A percentile compares a stretch with the other conserved stretches of the same genome.
These are phyloP conservation scores for Penicillium sp. DNA, from an alignment of 2,329 filamentous ascomycete genomes.

Conservation along the genomic window DNA sequence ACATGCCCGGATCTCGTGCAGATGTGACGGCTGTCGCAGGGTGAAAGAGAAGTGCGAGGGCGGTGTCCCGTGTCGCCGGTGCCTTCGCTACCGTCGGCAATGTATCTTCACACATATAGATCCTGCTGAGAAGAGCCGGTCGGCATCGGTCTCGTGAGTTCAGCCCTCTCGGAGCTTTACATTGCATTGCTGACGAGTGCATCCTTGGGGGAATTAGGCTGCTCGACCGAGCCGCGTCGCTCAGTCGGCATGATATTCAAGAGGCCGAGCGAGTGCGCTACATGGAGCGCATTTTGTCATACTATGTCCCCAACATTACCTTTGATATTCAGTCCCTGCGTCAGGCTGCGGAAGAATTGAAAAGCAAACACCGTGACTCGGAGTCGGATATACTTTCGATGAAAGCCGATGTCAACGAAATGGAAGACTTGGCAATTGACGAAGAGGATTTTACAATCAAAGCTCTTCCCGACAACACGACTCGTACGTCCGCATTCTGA, in stretches of 20 bases:
- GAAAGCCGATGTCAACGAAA: constrained; percentile 36
- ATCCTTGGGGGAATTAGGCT: constrained; percentile 17
- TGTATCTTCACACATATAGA: constrained; percentile 52
- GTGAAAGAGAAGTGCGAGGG: constrained; percentile 61
- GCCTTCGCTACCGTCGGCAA: constrained; percentile 53
- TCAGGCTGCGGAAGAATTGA: constrained; percentile 47
- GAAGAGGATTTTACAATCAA: constrained; percentile 46
- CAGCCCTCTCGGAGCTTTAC: background rate
- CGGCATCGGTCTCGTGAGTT: constrained; percentile 36
- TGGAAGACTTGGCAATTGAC: constrained; percentile 45
- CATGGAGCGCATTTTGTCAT: constrained; percentile 53
- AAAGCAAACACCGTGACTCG: constrained; percentile 38
- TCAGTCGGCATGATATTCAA: constrained; percentile 37
- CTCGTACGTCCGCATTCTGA: constrained; percentile 31
- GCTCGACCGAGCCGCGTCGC: constrained; percentile 32
- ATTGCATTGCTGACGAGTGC: constrained; percentile 6
- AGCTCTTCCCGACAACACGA: constrained; percentile 41
- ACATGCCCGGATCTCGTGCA: constrained; percentile 25
- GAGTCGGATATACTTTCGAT: constrained; percentile 34
- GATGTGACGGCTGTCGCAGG: constrained; percentile 57
- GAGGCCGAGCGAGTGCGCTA: constrained; percentile 40
- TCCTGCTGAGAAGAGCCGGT: constrained; percentile 35
- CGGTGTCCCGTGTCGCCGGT: constrained; percentile 56
- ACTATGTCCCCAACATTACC: constrained; percentile 50
- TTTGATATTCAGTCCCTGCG: constrained; percentile 47